phyloP scores from a whole-genome alignment of 495 filamentous ascomycete genomes.

The Hyaloscypha variabilis region DNA sequence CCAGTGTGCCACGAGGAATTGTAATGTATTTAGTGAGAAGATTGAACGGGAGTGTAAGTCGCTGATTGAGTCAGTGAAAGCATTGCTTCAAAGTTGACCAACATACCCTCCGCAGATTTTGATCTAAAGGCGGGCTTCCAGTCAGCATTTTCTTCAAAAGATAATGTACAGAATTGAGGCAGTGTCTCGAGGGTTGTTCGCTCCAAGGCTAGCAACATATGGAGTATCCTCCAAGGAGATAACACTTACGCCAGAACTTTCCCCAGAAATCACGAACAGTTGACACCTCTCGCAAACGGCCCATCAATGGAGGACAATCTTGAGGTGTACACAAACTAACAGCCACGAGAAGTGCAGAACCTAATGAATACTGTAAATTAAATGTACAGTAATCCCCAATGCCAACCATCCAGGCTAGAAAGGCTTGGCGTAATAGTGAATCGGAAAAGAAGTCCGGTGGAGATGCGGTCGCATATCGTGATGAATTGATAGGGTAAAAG shows the following conservation, averaged over 20 bases:
- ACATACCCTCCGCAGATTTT: conserved; percentile 16
- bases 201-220: too few species aligned
- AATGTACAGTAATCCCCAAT: conserved; percentile 7
- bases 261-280: conserved; percentile 21
- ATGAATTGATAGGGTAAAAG: neutral
- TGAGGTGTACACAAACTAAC: conserved; percentile 14
- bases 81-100: too few species aligned
- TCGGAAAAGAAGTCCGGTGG: conserved; percentile 14
- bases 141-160: too few species aligned
- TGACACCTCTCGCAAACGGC: conserved; percentile 15
- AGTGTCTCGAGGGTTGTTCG: too few species aligned
- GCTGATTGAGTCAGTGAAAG: conserved; percentile 6
- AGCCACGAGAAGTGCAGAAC: conserved; percentile 9
- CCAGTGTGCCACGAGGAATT: conserved; percentile 26
- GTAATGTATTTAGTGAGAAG: conserved; percentile 23
- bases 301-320: conserved; percentile 24
- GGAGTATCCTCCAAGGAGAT: too few species aligned
- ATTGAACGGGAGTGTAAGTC: conserved; percentile 26
- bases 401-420: conserved; percentile 6
- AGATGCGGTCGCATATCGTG: neutral
- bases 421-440: neutral
- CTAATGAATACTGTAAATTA: conserved; percentile 18
- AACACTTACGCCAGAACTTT: conserved; percentile 27
- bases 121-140: too few species aligned
- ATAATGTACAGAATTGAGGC: too few species aligned